Conservation (phyloP, 371 early-diverging fungal genomes). For the Apophysomyces elegans region DNA sequence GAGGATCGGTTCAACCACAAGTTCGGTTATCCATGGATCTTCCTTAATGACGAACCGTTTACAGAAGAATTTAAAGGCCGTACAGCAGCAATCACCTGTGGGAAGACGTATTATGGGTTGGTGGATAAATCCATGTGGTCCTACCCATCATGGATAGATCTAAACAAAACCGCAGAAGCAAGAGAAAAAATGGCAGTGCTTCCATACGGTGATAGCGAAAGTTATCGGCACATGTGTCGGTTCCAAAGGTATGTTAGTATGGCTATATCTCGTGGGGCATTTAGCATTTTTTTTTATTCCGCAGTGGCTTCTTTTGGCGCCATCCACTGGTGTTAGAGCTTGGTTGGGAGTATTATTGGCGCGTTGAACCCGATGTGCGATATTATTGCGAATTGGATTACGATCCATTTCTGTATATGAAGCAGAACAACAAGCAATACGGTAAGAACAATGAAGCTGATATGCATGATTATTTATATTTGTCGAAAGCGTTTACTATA, state of each 20-base stretch:
- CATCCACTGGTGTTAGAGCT: constrained; percentile 73
- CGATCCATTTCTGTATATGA: constrained; percentile 85
- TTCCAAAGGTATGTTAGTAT: constrained; percentile 42
- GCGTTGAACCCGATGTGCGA: constrained; percentile 84
- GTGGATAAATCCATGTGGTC: constrained; percentile 77
- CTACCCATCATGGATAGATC: constrained; percentile 82
- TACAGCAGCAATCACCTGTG: constrained; percentile 49
- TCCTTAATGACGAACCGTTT: constrained; percentile 78
- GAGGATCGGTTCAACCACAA: constrained; percentile 80
- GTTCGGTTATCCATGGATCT: constrained; percentile 84
- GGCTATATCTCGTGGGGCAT: too few relatives aligned
- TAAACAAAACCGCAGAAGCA: constrained; percentile 54
- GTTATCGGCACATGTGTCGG: constrained; percentile 96
- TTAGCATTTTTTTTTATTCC: constrained; percentile 28
- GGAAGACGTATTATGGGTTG: constrained; percentile 53
- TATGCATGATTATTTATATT: background rate
- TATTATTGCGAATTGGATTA: constrained; percentile 80
- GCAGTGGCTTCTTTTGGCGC: constrained; percentile 81
- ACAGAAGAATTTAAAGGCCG: constrained; percentile 54
- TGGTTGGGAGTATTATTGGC: constrained; percentile 80
- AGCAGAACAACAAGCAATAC: constrained; percentile 76
- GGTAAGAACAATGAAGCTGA: constrained; percentile 38
- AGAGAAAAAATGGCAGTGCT: constrained; percentile 65
- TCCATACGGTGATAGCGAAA: constrained; percentile 84
- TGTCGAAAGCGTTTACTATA: constrained; percentile 59